phyloP scores from a whole-genome alignment of 257 asterid genomes.

The Solanum neorickii region DNA sequence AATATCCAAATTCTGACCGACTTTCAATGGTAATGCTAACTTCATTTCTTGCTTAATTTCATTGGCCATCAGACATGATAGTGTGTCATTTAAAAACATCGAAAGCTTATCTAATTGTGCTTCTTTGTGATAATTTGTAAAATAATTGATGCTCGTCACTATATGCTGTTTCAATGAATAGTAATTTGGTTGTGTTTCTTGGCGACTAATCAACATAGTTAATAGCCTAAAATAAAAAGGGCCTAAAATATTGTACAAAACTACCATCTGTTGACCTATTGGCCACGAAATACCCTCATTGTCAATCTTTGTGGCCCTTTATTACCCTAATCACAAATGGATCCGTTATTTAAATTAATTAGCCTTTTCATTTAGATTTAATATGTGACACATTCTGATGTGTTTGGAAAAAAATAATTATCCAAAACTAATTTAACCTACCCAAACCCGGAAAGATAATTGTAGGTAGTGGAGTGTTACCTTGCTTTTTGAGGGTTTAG shows the following conservation, averaged over 20 bases:
- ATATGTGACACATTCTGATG: neutral
- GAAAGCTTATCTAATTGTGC: neutral
- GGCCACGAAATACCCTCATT: neutral
- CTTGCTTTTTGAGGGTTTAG: neutral
- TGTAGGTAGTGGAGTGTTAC: neutral
- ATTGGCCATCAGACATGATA: neutral
- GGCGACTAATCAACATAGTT: neutral
- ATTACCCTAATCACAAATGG: neutral
- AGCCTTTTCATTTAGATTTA: neutral
- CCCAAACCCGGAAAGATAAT: neutral
- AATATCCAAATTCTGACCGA: constrained; percentile 81
- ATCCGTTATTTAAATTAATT: neutral
- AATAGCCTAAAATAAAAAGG: neutral
- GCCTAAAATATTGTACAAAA: neutral
- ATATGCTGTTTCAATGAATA: neutral
- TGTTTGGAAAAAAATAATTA: neutral
- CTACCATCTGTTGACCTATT: neutral
- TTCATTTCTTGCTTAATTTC: neutral
- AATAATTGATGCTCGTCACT: neutral
- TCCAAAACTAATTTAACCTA: neutral
- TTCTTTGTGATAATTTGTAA: neutral
- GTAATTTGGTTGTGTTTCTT: neutral
- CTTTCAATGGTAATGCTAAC: constrained; percentile 58
- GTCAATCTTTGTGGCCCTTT: neutral
- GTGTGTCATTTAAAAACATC: neutral